These are phyloP conservation scores for Fragosphaeria purpurea DNA, from an alignment of 2,329 filamentous ascomycete genomes.

Conservation along the genomic window DNA sequence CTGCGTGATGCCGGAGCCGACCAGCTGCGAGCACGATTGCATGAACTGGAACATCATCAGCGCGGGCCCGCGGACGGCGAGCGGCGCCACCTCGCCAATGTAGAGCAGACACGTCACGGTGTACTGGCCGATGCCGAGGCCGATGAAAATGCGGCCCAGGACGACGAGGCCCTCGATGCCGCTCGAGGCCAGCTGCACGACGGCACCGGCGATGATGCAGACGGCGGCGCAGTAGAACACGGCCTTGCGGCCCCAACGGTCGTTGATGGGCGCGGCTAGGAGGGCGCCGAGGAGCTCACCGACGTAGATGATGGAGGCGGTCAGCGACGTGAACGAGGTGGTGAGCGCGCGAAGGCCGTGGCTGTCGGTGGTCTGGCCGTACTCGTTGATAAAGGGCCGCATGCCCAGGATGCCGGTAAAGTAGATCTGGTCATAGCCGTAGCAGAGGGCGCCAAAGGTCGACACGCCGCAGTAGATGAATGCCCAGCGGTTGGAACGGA, in stretches of 20 bases:
- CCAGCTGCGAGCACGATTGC: conserved; percentile 19
- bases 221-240: conserved; percentile 22
- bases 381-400: conserved; percentile 19
- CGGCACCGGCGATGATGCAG: conserved; percentile 22
- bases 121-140: conserved; percentile 21
- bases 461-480: conserved; percentile 18
- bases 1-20: conserved; percentile 17
- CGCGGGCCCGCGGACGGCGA: conserved; percentile 15
- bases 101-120: conserved; percentile 22
- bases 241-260: conserved; percentile 23
- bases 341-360: conserved; percentile 15
- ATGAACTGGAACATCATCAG: conserved; percentile 22
- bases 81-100: conserved; percentile 22
- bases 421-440: conserved; percentile 17
- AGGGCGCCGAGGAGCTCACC: conserved; percentile 28
- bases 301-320: conserved; percentile 28
- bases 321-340: conserved; percentile 22
- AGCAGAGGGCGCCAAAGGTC: conserved; percentile 15
- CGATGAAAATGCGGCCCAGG: conserved; percentile 11
- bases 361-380: conserved; percentile 12
- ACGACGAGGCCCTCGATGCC: conserved; percentile 17
- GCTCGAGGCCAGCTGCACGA: conserved; percentile 16
- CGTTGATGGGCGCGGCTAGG: conserved; percentile 25
- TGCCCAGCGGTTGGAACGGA: conserved; percentile 12
- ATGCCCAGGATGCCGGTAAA: conserved; percentile 19